phyloP scores from a whole-genome alignment of 1,284 basidiomycete genomes.

The Calocybe gambosa region DNA sequence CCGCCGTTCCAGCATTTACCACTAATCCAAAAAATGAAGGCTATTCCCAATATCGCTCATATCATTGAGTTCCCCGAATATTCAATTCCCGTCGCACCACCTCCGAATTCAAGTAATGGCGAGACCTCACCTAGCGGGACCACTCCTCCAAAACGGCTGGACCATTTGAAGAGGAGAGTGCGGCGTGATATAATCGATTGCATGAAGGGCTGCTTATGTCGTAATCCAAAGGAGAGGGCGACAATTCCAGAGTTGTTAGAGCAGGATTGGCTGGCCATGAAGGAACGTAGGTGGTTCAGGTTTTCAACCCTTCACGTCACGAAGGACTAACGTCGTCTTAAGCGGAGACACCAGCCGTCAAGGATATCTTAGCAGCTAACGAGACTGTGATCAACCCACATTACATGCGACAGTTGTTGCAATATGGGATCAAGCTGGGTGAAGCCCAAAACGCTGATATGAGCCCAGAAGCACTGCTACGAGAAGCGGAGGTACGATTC shows the following conservation, averaged over 20 bases:
- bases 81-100: constrained; percentile 47
- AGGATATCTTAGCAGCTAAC: constrained; percentile 38
- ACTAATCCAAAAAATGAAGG: constrained; percentile 83
- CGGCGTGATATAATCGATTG: constrained; percentile 63
- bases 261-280: constrained; percentile 61
- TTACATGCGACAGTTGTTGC: constrained; percentile 66
- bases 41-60: constrained; percentile 72
- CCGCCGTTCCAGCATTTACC: constrained; percentile 88
- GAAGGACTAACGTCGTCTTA: constrained; percentile 5
- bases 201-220: constrained; percentile 70
- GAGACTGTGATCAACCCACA: constrained; percentile 70
- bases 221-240: constrained; percentile 71
- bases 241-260: constrained; percentile 75
- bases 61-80: constrained; percentile 73
- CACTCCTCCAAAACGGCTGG: constrained; percentile 48
- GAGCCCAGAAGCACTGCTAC: constrained; percentile 34
- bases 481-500: constrained; percentile 43
- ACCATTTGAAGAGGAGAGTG: constrained; percentile 60
- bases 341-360: constrained; percentile 22
- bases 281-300: constrained; percentile 30
- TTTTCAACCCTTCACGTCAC: neutral
- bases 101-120: constrained; percentile 21
- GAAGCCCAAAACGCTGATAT: constrained; percentile 27
- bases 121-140: constrained; percentile 21
- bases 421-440: constrained; percentile 60